Conservation (phyloP, 306 rosid species). For the Gastrolobium villosum region DNA sequence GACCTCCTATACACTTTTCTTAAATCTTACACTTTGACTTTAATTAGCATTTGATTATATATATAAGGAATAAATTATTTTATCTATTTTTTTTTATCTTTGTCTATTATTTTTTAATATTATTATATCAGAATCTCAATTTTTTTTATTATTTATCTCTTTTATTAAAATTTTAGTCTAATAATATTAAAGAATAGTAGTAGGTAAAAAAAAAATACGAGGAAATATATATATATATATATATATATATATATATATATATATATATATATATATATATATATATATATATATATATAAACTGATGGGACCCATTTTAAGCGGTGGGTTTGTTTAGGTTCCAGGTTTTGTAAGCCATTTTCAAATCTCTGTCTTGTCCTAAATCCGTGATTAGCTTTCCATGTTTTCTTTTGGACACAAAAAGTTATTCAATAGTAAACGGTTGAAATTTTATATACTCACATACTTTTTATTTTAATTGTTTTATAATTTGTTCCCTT, state of each 20-base stretch:
- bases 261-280: too few species aligned
- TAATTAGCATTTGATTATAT: neutral
- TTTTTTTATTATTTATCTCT: too few species aligned
- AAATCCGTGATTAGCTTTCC: slow-evolving; percentile 17
- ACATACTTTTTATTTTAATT: neutral
- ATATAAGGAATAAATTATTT: too few species aligned
- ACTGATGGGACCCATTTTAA: slow-evolving; percentile 35
- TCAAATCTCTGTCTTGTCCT: slow-evolving; percentile 26
- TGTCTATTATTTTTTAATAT: too few species aligned
- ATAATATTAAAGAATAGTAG: too few species aligned
- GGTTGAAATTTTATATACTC: slow-evolving; percentile 18
- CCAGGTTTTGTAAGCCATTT: slow-evolving; percentile 23
- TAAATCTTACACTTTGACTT: slow-evolving; percentile 43
- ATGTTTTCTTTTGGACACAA: slow-evolving; percentile 15
- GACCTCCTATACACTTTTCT: slow-evolving; percentile 6
- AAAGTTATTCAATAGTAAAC: slow-evolving; percentile 21
- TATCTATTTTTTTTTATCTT: too few species aligned
- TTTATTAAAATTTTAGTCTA: too few species aligned
- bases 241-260: too few species aligned
- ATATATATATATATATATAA: neutral
- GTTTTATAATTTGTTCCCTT: neutral
- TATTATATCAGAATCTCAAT: too few species aligned
- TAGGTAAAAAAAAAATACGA: too few species aligned
- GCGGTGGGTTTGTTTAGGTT: neutral
- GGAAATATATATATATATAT: neutral